Base-by-base conservation (phyloP, 352 stramenopile species). In the Detonula confervacea region DNA sequence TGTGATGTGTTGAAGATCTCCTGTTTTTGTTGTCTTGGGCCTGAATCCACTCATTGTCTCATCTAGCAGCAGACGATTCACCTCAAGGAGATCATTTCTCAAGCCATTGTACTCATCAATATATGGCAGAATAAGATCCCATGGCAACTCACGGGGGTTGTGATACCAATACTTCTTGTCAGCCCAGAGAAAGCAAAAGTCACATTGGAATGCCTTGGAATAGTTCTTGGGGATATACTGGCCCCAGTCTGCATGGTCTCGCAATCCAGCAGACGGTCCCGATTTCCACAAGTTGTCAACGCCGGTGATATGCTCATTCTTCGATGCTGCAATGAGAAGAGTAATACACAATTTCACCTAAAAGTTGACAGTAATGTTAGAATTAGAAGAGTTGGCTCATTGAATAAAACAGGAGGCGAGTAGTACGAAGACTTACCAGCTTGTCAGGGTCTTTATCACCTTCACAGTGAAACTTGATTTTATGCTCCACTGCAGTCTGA, bases 111-210 rank as follows among this genome's bases (percentile, higher is more conserved):
- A 62, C 47, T 18, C 29, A 29, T 68, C 18, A 12, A 76, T 24
- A 52, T 62, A 76, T 35, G 67, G 67, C 35, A 49, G 3, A 44
- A 76, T 25, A 9, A 66, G 37, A 42, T 76, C 67, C 44, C 59
- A 76, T n/a, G 64, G 64, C 18, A 73, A 42, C 11, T 42, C 33
- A 12, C 33, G 33, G 11, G 33, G 33, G 33, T 42, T 42, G 33
- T 11, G 16, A 57, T 64, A 59, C 64, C 64, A 73, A 44, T 73
- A 73, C 30, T 64, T 54, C 25, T 55, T 52, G 6, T 62, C 49
- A 37, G 35, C 52, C 51, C 64, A 62, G 1, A 73, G 42, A 42
- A 61, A 63, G 2, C 29, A 35, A 55, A 64, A 64, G n/a, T 9
- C 51, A 46, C 20, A 44, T 5, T 57, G 11, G n/a, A 63, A 73